Percentiles rank a stretch among this genome's conserved stretches.
phyloP scores from a whole-genome alignment of 169 alveolate species.

The Plasmodium vivax region DNA sequence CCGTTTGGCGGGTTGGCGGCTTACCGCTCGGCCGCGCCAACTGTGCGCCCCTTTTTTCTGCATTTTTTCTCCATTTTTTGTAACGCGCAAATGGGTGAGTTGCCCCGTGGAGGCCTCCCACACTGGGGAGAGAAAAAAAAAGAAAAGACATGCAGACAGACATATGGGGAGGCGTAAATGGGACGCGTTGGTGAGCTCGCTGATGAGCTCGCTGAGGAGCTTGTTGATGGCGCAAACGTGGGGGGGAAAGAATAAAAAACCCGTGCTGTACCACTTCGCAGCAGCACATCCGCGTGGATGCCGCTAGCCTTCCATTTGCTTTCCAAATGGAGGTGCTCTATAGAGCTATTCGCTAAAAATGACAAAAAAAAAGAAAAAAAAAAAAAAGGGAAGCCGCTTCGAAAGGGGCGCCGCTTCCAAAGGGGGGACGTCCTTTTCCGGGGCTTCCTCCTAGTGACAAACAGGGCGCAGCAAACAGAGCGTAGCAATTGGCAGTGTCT shows the following conservation, averaged over 20 bases:
- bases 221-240: background rate
- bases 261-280: background rate
- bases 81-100: background rate
- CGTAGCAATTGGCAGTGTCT: background rate
- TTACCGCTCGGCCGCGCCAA: background rate
- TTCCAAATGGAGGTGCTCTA: background rate
- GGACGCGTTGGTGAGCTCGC: background rate
- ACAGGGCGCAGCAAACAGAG: background rate
- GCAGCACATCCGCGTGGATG: background rate
- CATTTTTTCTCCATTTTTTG: background rate
- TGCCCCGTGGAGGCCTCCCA: background rate
- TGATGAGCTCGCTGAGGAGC: too few species aligned
- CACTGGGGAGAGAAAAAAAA: background rate
- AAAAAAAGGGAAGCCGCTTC: background rate
- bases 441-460: background rate
- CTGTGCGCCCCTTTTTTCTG: background rate
- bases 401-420: background rate
- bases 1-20: background rate
- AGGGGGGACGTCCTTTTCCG: background rate
- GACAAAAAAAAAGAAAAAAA: background rate
- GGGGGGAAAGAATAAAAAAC: background rate
- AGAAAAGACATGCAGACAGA: background rate
- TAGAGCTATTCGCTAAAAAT: background rate
- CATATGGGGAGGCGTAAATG: background rate
- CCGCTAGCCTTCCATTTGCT: background rate